Percentiles rank a stretch among this genome's conserved stretches.
phyloP scores from a whole-genome alignment of 257 asterid genomes.

The Marsdenia floribunda region DNA sequence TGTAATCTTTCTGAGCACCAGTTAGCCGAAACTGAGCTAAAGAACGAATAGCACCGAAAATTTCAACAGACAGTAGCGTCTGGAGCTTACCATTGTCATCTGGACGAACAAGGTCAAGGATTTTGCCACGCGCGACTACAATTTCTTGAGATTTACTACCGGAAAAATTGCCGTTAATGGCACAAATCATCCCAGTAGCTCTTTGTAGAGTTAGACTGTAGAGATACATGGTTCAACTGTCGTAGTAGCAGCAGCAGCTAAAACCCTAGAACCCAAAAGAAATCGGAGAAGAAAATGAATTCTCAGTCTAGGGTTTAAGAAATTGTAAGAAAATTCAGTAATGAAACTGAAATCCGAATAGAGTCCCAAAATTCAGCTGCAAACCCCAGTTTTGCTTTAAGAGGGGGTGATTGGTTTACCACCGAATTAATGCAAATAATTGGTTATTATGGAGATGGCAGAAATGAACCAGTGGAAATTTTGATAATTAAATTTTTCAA shows the following conservation, averaged over 20 bases:
- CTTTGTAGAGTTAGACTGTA: constrained; percentile 88
- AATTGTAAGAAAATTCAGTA: not conserved
- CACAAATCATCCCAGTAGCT: constrained; percentile 83
- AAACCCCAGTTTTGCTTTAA: not conserved
- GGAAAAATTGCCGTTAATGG: constrained; percentile 93
- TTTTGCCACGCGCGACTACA: constrained; percentile 88
- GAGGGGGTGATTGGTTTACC: no score
- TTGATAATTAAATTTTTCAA: no score
- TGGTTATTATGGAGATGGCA: no score
- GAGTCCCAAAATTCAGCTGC: not conserved
- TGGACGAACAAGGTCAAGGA: constrained; percentile 92
- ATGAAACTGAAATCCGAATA: not conserved
- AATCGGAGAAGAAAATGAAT: not conserved
- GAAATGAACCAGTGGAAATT: no score
- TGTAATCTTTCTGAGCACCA: constrained; percentile 87
- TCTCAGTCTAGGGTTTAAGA: constrained; percentile 2
- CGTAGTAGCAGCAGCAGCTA: constrained; percentile 12
- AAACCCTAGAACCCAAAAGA: constrained; percentile 19
- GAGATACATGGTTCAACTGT: constrained; percentile 52
- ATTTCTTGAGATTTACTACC: constrained; percentile 91
- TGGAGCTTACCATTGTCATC: constrained; percentile 94
- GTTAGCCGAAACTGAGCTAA: constrained; percentile 92
- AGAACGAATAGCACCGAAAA: constrained; percentile 91
- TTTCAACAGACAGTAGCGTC: constrained; percentile 77
- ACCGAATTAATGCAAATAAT: no score